Base-by-base conservation (phyloP, 2,329 filamentous ascomycete genomes). In the Pyrenochaeta sp. region DNA sequence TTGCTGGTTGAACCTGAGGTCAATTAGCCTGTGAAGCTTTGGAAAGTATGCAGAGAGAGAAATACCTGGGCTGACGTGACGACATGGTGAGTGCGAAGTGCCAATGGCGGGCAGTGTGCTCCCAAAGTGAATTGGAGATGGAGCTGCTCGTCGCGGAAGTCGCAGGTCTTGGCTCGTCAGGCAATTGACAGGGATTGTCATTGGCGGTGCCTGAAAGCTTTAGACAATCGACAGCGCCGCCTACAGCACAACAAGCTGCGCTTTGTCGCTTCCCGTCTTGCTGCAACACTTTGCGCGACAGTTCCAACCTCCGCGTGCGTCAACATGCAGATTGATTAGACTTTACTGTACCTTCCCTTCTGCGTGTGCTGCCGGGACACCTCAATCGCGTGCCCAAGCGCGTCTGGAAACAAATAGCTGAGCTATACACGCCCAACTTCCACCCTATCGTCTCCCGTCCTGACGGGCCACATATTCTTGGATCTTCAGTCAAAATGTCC, bases 1-100 rank as follows among this genome's bases (percentile, higher is more conserved):
- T 78, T 93, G 85, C 84, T 97, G 92, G 83, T 92, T 93, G 90
- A 98, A 98, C 80, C 95, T 98, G 80, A 25, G 46, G 39, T 9
- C 39, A 63, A 62, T 74, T 62, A 75, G 73, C 60, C 52, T 47
- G 36, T 30, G n/a, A 40, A 56, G 34, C 43, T 48, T 7, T 7
- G 9, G 28, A 65, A 50, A 62, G 43, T 10, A 8, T 13, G 13
- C 8, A 52, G 50, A 37, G 39, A 5, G 47, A 52, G 62, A 36
- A 53, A 15, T 83, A 88, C 87, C 84, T 79, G 72, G 87, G 83
- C 78, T 86, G 83, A 75, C 87, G 81, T 75, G 82, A 78, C 72
- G 87, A 82, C 87, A 89, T 89, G 72, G 72, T 85, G 81, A 76
- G 68, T 74, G 67, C 73, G 62, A 54, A 62, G 65, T 67, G 70